Evolutionary conservation across 2,329 filamentous ascomycete species (phyloP).

Genomic region (Ascochyta koolunga): DNA sequence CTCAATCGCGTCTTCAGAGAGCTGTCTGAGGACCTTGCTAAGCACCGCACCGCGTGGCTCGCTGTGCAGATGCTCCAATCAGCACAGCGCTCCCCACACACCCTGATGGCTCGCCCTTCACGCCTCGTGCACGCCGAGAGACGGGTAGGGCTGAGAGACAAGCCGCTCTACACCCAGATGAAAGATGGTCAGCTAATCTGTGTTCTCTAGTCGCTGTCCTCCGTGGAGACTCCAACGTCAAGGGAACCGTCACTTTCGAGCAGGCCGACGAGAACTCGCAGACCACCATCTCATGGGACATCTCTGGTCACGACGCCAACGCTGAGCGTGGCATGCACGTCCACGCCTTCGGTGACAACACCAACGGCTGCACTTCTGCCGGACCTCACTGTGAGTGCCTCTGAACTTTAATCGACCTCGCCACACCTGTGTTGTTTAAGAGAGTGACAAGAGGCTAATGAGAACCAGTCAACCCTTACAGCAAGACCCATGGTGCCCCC

Average conservation of each 20-base stretch:
- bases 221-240: slow-evolving; percentile 96
- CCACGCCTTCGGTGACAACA: slow-evolving; percentile 99
- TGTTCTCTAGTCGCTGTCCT: slow-evolving; percentile 79
- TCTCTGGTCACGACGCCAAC: slow-evolving; percentile 90
- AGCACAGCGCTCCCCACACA: slow-evolving; percentile 22
- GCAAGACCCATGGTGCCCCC: slow-evolving; percentile 91
- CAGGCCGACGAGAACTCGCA: slow-evolving; percentile 81
- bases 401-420: too few relatives aligned
- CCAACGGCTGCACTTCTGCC: slow-evolving; percentile 98
- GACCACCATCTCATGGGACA: slow-evolving; percentile 90
- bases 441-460: slow-evolving; percentile 10
- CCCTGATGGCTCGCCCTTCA: slow-evolving; percentile 38
- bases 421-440: too few relatives aligned
- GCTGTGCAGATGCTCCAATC: slow-evolving; percentile 32
- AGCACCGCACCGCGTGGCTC: slow-evolving; percentile 9
- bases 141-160: slow-evolving; percentile 12
- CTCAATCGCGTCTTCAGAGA: slow-evolving; percentile 27
- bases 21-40: slow-evolving; percentile 35
- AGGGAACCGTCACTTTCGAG: slow-evolving; percentile 93
- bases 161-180: too few relatives aligned
- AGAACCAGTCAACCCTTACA: slow-evolving; percentile 84
- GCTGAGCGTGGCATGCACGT: slow-evolving; percentile 98
- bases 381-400: slow-evolving; percentile 83
- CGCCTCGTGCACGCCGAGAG: background rate
- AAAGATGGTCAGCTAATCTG: background rate